These are phyloP conservation scores for Fraxinus velutina DNA, from an alignment of 305 asterid genomes.

Conservation along the genomic window DNA sequence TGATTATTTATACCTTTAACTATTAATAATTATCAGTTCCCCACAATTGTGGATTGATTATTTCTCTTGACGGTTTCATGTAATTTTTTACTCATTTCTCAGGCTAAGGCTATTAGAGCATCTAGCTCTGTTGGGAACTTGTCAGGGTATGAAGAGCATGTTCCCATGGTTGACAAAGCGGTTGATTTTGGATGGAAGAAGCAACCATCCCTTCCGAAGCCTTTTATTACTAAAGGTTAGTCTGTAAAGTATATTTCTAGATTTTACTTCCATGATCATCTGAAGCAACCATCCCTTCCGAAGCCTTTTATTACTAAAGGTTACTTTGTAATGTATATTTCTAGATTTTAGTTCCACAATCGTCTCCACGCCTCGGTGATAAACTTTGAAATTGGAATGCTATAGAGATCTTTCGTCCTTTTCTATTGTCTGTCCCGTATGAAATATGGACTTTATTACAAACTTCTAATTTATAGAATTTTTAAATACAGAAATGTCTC, in stretches of 20 bases:
- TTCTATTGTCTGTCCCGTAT: neutral
- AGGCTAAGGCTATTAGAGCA: constrained; percentile 78
- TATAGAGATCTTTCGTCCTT: neutral
- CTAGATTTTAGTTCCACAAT: constrained; percentile 3
- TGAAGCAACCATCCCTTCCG: constrained; percentile 35
- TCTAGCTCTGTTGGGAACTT: constrained; percentile 50
- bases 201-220: constrained; percentile 54
- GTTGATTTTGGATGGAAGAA: constrained; percentile 91
- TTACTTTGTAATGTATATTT: constrained; percentile 27
- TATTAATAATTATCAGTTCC: neutral
- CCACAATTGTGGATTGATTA: neutral
- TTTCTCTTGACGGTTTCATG: constrained; percentile 7
- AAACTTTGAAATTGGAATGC: neutral
- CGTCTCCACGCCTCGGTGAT: neutral
- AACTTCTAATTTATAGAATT: neutral
- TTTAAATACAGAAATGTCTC: constrained; percentile 47
- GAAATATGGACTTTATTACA: neutral
- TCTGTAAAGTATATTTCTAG: constrained; percentile 12
- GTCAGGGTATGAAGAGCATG: constrained; percentile 84
- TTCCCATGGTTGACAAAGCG: constrained; percentile 99
- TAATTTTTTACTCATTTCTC: constrained; percentile 26
- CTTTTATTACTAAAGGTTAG: constrained; percentile 59
- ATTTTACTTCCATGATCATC: neutral
- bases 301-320: constrained; percentile 61
- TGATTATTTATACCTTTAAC: neutral